phyloP scores from a whole-genome alignment of 805 yeast species.

The Wickerhamiella parazyma region DNA sequence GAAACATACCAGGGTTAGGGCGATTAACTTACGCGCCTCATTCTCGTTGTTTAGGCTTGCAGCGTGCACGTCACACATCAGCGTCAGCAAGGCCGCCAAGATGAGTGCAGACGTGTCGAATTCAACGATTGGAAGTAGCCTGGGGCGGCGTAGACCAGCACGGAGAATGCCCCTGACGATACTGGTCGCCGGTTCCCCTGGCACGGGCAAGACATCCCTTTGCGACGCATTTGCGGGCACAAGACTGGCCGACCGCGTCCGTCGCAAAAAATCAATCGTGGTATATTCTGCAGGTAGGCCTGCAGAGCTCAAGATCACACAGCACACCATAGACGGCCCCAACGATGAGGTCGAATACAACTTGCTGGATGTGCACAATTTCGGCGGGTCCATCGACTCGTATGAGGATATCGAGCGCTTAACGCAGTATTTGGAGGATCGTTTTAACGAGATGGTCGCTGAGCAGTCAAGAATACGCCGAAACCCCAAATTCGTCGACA shows the following conservation, averaged over 20 bases:
- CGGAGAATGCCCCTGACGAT: conserved; percentile 41
- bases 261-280: neutral
- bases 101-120: conserved; percentile 7
- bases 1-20: conserved; percentile 7
- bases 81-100: neutral
- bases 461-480: conserved; percentile 66
- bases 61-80: neutral
- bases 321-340: conserved; percentile 22
- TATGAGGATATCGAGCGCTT: conserved; percentile 36
- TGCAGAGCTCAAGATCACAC: conserved; percentile 4
- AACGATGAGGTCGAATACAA: conserved; percentile 22
- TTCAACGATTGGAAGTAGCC: neutral
- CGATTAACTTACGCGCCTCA: neutral
- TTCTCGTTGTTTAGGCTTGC: neutral
- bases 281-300: neutral
- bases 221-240: conserved; percentile 39
- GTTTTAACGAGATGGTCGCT: conserved; percentile 55
- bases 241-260: conserved; percentile 3
- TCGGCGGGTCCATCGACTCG: conserved; percentile 60
- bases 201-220: conserved; percentile 63
- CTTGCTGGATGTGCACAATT: conserved; percentile 59
- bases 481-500: conserved; percentile 56
- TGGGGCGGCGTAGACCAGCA: conserved; percentile 2
- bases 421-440: conserved; percentile 47
- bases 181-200: conserved; percentile 59